Percentiles rank a stretch among this genome's conserved stretches.
These are phyloP conservation scores for Elongisporangium anandrum DNA, from an alignment of 352 stramenopile genomes.

Conservation along the genomic window DNA sequence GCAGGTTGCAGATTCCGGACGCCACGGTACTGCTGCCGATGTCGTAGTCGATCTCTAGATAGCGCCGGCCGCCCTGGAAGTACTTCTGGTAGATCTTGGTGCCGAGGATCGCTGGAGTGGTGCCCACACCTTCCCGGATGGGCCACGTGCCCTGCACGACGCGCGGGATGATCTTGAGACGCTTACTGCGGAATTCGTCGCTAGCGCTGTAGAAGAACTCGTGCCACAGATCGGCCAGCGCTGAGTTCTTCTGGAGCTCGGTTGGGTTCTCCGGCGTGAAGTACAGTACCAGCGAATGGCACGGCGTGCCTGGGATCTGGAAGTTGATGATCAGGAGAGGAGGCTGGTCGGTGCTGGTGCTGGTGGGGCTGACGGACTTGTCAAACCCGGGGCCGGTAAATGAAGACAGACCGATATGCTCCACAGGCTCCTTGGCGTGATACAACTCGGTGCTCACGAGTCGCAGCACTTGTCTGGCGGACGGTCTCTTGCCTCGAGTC, in stretches of 20 bases:
- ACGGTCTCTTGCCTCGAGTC: slow-evolving; percentile 55
- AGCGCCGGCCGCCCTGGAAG: slow-evolving; percentile 48
- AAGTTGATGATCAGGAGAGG: slow-evolving; percentile 84
- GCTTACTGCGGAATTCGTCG: slow-evolving; percentile 68
- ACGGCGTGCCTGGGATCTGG: slow-evolving; percentile 61
- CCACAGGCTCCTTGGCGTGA: slow-evolving; percentile 41
- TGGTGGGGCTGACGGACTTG: not conserved
- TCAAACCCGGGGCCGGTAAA: slow-evolving; percentile 46
- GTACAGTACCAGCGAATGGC: slow-evolving; percentile 74
- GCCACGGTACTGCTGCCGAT: slow-evolving; percentile 75
- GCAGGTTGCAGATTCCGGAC: slow-evolving; percentile 59
- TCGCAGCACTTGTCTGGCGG: slow-evolving; percentile 49
- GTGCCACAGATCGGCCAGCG: slow-evolving; percentile 65
- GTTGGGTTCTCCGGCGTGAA: slow-evolving; percentile 63
- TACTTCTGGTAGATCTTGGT: slow-evolving; percentile 88
- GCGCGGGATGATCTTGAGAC: slow-evolving; percentile 89
- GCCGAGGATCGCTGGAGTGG: slow-evolving; percentile 87
- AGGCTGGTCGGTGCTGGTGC: slow-evolving; percentile 18
- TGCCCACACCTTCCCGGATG: slow-evolving; percentile 83
- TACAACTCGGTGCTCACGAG: slow-evolving; percentile 72
- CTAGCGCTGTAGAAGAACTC: slow-evolving; percentile 53
- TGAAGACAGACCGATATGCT: slow-evolving; percentile 66
- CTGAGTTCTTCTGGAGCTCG: slow-evolving; percentile 60
- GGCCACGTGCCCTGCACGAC: slow-evolving; percentile 89
- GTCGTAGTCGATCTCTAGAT: slow-evolving; percentile 77